Evolutionary conservation across 2,329 filamentous ascomycete species (phyloP).

Genomic region (Thelonectria rubi): DNA sequence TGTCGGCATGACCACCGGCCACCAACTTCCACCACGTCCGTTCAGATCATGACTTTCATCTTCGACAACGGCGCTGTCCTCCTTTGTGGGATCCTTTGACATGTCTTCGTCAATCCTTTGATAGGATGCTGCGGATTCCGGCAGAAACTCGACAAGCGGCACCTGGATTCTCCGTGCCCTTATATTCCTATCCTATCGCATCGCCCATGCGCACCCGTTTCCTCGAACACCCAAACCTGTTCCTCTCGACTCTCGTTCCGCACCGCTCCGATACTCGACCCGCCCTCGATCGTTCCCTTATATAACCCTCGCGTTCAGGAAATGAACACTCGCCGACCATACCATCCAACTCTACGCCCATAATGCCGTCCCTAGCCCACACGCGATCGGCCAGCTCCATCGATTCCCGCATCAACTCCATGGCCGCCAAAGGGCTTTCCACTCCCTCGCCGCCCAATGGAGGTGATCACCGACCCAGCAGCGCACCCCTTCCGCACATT

Average conservation of each 20-base stretch:
- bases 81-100: conserved; percentile 27
- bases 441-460: conserved; percentile 44
- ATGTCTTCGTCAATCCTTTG: conserved; percentile 11
- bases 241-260: conserved; percentile 7
- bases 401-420: conserved; percentile 41
- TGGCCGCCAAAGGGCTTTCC: conserved; percentile 46
- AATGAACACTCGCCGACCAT: conserved; percentile 24
- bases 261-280: conserved; percentile 1
- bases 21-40: conserved; percentile 28
- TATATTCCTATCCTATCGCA: conserved; percentile 19
- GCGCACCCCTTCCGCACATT: conserved; percentile 59
- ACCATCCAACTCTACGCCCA: conserved; percentile 17
- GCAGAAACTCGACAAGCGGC: conserved; percentile 21
- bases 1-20: conserved; percentile 27
- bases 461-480: conserved; percentile 37
- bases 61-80: conserved; percentile 14
- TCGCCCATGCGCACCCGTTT: conserved; percentile 12
- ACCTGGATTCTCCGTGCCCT: conserved; percentile 32
- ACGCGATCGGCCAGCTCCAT: conserved; percentile 39
- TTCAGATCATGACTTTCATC: conserved; percentile 25
- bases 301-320: conserved; percentile 19
- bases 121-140: conserved; percentile 31
- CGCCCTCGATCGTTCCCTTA: conserved; percentile 10
- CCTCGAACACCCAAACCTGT: conserved; percentile 3
- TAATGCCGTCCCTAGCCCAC: conserved; percentile 42